A percentile compares a stretch with the other conserved stretches of the same genome.
These are phyloP conservation scores for Schizosaccharomyces lindneri DNA, from an alignment of 805 yeast species.

Conservation along the genomic window DNA sequence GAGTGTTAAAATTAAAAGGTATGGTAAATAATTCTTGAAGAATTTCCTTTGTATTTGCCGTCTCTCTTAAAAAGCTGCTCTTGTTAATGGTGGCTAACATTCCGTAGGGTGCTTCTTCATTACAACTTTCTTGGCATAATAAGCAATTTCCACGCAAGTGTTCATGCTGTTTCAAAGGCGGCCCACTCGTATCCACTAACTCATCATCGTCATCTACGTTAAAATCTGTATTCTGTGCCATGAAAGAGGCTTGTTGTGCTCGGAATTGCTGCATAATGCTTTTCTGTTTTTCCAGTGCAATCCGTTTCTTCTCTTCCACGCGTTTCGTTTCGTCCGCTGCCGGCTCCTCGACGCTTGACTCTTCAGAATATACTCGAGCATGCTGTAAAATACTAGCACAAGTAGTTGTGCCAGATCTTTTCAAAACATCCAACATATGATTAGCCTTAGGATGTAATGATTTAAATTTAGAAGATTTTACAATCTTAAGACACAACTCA, in stretches of 20 bases:
- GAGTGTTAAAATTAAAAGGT: neutral
- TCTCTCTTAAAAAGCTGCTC: neutral
- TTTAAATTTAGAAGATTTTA: neutral
- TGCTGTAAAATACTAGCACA: neutral
- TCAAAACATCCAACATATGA: neutral
- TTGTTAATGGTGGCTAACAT: conserved; percentile 33
- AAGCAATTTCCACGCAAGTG: conserved; percentile 55
- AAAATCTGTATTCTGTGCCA: conserved; percentile 18
- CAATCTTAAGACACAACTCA: neutral
- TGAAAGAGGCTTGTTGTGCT: conserved; percentile 54
- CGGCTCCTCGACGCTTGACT: too few relatives aligned
- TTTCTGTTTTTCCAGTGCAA: conserved; percentile 42
- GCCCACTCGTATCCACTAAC: neutral
- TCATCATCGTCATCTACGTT: conserved; percentile 12
- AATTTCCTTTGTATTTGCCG: neutral
- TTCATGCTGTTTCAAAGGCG: conserved; percentile 17
- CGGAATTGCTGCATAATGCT: conserved; percentile 56
- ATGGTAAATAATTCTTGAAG: neutral
- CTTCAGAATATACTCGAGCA: neutral
- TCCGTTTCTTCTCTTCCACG: conserved; percentile 13
- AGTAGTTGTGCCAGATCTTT: neutral
- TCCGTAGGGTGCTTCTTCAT: conserved; percentile 46
- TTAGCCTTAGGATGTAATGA: neutral
- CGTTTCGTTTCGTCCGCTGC: conserved; percentile 27
- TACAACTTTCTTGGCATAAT: conserved; percentile 54